These are phyloP conservation scores for Ormosia semicastrata DNA, from an alignment of 306 rosid species.

Conservation along the genomic window DNA sequence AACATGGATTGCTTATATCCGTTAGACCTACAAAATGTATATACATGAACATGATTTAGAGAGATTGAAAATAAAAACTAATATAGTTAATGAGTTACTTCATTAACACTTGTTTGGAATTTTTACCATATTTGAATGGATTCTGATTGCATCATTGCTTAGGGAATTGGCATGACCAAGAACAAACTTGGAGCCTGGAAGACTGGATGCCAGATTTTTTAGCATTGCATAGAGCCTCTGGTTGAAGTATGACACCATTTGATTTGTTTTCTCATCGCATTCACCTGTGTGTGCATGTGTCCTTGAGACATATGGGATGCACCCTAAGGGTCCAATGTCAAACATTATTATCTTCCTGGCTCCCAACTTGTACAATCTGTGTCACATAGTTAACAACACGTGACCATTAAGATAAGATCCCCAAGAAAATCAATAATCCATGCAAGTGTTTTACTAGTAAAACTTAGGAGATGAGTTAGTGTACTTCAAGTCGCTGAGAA, in stretches of 20 bases:
- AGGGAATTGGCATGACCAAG: conserved; percentile 41
- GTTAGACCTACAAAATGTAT: conserved; percentile 20
- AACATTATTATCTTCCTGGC: conserved; percentile 48
- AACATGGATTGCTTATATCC: conserved; percentile 45
- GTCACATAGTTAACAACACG: neutral
- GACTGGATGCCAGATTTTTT: conserved; percentile 20
- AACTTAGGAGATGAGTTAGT: neutral
- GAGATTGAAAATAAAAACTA: neutral
- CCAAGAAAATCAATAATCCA: neutral
- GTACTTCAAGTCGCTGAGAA: conserved; percentile 32
- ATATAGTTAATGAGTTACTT: too few species aligned
- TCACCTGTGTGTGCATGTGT: neutral
- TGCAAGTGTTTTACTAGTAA: neutral
- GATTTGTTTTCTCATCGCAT: conserved; percentile 40
- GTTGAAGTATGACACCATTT: conserved; percentile 38
- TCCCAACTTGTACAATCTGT: conserved; percentile 52
- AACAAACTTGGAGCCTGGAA: conserved; percentile 40
- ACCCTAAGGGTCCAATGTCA: conserved; percentile 60
- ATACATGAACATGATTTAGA: neutral
- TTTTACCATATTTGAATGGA: conserved; percentile 46
- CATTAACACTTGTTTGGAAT: neutral
- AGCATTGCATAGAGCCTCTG: conserved; percentile 27
- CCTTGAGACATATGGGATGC: conserved; percentile 43
- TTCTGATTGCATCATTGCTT: conserved; percentile 33
- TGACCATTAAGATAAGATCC: neutral